Conservation (phyloP, 441 rosid species). For the Capsella rubella region DNA sequence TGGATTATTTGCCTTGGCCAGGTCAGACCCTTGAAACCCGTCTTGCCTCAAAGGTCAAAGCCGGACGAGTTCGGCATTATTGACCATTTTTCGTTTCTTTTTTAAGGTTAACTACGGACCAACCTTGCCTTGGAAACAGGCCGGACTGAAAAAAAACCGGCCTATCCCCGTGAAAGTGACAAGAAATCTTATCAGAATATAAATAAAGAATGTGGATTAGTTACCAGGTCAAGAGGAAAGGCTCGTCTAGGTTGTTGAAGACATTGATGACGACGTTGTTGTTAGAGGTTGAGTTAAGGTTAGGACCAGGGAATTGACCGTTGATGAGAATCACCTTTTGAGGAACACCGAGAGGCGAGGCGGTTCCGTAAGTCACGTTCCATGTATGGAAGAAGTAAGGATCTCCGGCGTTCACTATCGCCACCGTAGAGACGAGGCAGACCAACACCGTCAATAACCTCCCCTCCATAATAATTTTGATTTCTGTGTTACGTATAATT, state of each 20-base stretch:
- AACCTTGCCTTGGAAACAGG: too few relatives aligned
- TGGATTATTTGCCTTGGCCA: background rate
- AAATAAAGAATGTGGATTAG: constrained; percentile 10
- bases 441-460: constrained; percentile 41
- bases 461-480: constrained; percentile 30
- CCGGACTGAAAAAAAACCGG: background rate
- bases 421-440: constrained; percentile 41
- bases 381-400: constrained; percentile 65
- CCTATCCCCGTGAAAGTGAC: background rate
- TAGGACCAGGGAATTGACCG: constrained; percentile 71
- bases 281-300: constrained; percentile 67
- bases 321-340: constrained; percentile 73
- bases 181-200: background rate
- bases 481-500: constrained; percentile 39
- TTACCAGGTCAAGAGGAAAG: constrained; percentile 70
- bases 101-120: too few relatives aligned
- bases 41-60: background rate
- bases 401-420: constrained; percentile 56
- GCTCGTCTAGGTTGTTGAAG: constrained; percentile 74
- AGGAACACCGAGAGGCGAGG: constrained; percentile 61
- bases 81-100: too few relatives aligned
- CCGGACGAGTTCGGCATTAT: background rate
- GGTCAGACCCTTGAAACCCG: background rate
- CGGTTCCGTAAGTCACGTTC: constrained; percentile 71
- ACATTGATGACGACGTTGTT: constrained; percentile 69